Base-by-base conservation (phyloP, 768 basidiomycete species). In the Kwoniella shandongensis region DNA sequence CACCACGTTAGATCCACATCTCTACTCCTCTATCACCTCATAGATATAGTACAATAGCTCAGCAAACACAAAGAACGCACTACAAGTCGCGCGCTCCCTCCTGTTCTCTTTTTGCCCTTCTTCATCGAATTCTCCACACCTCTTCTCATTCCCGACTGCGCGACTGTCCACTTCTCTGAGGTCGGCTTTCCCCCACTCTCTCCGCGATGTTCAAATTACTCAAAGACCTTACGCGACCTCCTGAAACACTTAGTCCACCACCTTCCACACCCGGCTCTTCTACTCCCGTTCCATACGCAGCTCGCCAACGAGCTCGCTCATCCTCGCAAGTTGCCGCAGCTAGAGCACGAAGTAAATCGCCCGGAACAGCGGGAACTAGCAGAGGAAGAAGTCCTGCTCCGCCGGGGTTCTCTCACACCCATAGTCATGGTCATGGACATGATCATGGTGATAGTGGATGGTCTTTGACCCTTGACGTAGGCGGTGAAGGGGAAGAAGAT, bases 131-230 rank as follows among this genome's bases (percentile, higher is more conserved):
- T 32, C 7, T 32, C 13, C 32, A 32, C 6, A 6, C 13, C 32
- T 13, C 32, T 32, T 13, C 32, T 32, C 32, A 6, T 32, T 32
- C 32, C 32, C 13, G 32, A 6, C 32, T 32, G 32, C 13, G 7
- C 32, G 13, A 6, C 32, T 13, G 6, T 32, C 13, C 32, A 6
- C 13, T 32, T 32, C 32, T 32, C 13, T 32, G 32, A 32, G n/a
- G n/a, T n/a, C n/a, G n/a, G n/a, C n/a, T n/a, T n/a, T 32, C 32
- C 6, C 32, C n/a, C n/a, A 6, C 22, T 8, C 40, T 8, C 40
- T 18, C 23, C 42, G 39, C 51, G 35, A 76, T 76, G 74, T 76
- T 76, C 69, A 72, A 71, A 49, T 65, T 76, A 40, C 59, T 71
- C 44, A 73, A 68, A 58, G 72, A 69, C 36, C 63, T 72, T 35